Conservation (phyloP, 1,284 basidiomycete species). For the Blastosporella zonata region DNA sequence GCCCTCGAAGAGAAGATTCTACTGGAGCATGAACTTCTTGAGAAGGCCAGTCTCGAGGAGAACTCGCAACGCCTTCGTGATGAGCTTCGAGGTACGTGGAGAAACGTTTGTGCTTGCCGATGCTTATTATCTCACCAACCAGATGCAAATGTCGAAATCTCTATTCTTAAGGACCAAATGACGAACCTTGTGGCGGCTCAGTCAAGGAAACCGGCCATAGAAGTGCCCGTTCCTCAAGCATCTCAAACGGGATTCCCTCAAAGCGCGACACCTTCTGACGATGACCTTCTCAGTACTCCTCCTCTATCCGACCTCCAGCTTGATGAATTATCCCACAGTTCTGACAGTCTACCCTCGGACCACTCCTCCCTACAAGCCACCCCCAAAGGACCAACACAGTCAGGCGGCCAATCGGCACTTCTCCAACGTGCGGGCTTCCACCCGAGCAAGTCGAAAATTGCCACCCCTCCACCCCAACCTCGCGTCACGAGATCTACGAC, state of each 20-base stretch:
- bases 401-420: constrained; percentile 41
- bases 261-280: constrained; percentile 36
- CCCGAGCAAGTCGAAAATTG: constrained; percentile 39
- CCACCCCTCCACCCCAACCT: constrained; percentile 42
- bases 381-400: constrained; percentile 32
- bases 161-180: constrained; percentile 78
- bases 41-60: constrained; percentile 88
- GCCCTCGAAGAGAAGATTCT: constrained; percentile 96
- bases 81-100: constrained; percentile 79
- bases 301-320: constrained; percentile 61
- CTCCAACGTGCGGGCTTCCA: constrained; percentile 51
- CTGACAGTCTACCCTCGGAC: constrained; percentile 36
- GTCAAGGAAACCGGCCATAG: constrained; percentile 15
- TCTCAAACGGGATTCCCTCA: constrained; percentile 25
- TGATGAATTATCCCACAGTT: constrained; percentile 51
- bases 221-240: constrained; percentile 18
- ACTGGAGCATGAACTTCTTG: constrained; percentile 93
- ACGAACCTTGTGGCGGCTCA: constrained; percentile 26
- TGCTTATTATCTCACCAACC: constrained; percentile 15
- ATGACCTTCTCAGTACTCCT: constrained; percentile 54
- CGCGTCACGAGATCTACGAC: constrained; percentile 57
- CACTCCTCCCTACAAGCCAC: constrained; percentile 29
- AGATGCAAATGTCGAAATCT: constrained; percentile 86
- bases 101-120: background rate
- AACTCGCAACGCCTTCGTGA: constrained; percentile 91